A percentile compares a stretch with the other conserved stretches of the same genome.
Evolutionary conservation across 345 rosid species (phyloP).

Genomic region (Linum lewisii): DNA sequence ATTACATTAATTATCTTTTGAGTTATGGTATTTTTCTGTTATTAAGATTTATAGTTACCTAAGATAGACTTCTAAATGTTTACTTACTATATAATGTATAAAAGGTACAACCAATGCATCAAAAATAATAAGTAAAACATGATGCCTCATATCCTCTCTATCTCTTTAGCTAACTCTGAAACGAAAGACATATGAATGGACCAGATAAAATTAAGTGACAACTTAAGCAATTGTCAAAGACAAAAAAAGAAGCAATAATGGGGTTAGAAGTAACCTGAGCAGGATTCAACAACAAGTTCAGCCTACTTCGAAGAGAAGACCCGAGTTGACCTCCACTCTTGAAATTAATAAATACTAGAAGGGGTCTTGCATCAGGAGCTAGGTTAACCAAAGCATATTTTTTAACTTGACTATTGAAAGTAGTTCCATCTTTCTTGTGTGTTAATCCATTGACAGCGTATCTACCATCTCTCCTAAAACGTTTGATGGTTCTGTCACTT

Average conservation of each 20-base stretch:
- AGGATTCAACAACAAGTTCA: conserved; percentile 69
- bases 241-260: neutral
- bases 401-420: conserved; percentile 20
- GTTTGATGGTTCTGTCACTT: conserved; percentile 33
- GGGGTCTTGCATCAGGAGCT: conserved; percentile 57
- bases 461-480: conserved; percentile 22
- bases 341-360: conserved; percentile 67
- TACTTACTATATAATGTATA: too few species aligned
- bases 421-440: conserved; percentile 26
- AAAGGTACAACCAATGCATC: too few species aligned
- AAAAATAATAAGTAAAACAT: too few species aligned
- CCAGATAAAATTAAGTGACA: too few species aligned
- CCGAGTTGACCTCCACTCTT: conserved; percentile 82
- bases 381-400: conserved; percentile 38
- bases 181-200: too few species aligned
- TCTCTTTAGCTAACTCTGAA: too few species aligned
- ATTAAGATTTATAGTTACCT: too few species aligned
- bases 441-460: conserved; percentile 22
- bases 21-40: too few species aligned
- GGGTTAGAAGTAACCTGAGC: conserved; percentile 35
- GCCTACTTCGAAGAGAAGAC: conserved; percentile 54
- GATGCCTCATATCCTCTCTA: too few species aligned
- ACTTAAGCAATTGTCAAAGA: neutral
- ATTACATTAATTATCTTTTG: too few species aligned
- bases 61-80: too few species aligned